phyloP scores from a whole-genome alignment of 306 rosid species.

The Prunus campanulata region DNA sequence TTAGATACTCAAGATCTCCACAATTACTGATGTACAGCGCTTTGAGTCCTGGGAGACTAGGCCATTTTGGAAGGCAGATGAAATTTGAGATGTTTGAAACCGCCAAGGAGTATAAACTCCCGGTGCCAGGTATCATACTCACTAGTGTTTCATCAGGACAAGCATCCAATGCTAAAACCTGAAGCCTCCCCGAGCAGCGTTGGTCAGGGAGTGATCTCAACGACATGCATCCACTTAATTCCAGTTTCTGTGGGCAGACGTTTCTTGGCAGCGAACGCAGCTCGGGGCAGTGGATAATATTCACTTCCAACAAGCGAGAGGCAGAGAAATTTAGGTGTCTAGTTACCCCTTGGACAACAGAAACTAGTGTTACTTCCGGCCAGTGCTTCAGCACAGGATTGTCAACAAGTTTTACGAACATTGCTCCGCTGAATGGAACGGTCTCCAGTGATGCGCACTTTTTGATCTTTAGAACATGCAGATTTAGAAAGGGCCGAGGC shows the following conservation, averaged over 20 bases:
- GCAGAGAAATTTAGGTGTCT: too few relatives aligned
- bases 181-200: neutral
- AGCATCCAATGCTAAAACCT: conserved; percentile 5
- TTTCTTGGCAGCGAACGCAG: neutral
- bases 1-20: neutral
- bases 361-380: neutral
- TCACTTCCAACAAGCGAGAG: neutral
- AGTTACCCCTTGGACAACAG: neutral
- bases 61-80: conserved; percentile 9
- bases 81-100: conserved; percentile 17
- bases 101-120: conserved; percentile 1
- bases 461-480: conserved; percentile 7
- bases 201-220: neutral
- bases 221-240: conserved; percentile 2
- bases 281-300: conserved; percentile 20
- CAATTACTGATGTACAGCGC: conserved; percentile 5
- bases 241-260: conserved; percentile 9
- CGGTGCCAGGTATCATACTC: neutral
- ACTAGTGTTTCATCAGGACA: conserved; percentile 7
- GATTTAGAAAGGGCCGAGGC: neutral
- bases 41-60: conserved; percentile 5
- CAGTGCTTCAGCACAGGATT: conserved; percentile 19
- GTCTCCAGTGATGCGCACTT: conserved; percentile 1
- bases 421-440: neutral
- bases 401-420: neutral